Evolutionary conservation across 306 rosid species (phyloP).

Genomic region (Astragalus membranaceus): DNA sequence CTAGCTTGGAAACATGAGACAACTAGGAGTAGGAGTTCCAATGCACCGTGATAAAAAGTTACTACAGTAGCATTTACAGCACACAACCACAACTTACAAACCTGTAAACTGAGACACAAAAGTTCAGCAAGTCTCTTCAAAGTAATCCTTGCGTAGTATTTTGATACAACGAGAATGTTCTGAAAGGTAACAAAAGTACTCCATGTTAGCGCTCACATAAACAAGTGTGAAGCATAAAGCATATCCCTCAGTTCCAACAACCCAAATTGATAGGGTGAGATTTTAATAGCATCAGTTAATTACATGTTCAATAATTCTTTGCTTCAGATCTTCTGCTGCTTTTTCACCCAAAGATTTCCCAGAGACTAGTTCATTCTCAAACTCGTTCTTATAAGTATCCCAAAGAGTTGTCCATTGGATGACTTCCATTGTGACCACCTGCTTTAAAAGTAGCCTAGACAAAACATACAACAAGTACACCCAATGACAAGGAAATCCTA

Average conservation of each 20-base stretch:
- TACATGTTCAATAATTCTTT: conserved; percentile 88
- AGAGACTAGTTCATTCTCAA: conserved; percentile 61
- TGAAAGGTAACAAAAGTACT: conserved; percentile 25
- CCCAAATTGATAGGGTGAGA: background rate
- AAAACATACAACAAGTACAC: conserved; percentile 9
- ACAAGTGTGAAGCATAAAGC: conserved; percentile 5
- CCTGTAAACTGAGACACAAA: conserved; percentile 73
- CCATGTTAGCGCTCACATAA: background rate
- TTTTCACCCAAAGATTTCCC: conserved; percentile 75
- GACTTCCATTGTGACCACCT: conserved; percentile 85
- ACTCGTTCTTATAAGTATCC: conserved; percentile 72
- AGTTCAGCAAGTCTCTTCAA: conserved; percentile 76
- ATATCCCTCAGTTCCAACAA: background rate
- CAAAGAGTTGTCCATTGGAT: conserved; percentile 82
- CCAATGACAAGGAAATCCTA: conserved; percentile 3
- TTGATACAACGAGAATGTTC: conserved; percentile 89
- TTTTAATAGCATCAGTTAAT: background rate
- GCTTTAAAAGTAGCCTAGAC: conserved; percentile 67
- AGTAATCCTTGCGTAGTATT: conserved; percentile 58
- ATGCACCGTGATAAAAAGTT: background rate
- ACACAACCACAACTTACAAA: conserved; percentile 24
- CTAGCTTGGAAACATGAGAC: background rate
- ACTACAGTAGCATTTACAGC: background rate
- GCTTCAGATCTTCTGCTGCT: conserved; percentile 83
- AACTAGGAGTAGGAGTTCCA: background rate